A percentile compares a stretch with the other conserved stretches of the same genome.
Evolutionary conservation across 1,284 basidiomycete species (phyloP).

Genomic region (Pseudozyma pruni): DNA sequence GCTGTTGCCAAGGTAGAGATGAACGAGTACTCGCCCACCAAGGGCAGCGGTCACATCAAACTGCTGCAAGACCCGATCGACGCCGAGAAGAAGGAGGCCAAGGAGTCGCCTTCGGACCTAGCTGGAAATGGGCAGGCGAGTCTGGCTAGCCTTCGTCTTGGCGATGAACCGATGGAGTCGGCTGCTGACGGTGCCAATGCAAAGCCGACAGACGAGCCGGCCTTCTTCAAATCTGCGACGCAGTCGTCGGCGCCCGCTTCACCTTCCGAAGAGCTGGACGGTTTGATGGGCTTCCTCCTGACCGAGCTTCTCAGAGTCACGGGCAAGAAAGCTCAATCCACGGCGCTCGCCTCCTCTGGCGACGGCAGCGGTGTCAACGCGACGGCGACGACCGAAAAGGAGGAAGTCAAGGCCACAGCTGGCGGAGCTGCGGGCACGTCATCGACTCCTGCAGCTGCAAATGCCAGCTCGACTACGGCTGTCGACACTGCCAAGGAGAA

Average conservation of each 20-base stretch:
- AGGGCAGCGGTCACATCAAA: conserved; percentile 47
- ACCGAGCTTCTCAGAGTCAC: conserved; percentile 74
- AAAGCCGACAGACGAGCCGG: conserved; percentile 33
- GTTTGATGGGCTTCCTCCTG: conserved; percentile 78
- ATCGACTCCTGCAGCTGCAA: background rate
- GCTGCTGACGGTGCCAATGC: conserved; percentile 60
- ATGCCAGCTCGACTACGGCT: background rate
- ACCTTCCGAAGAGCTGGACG: conserved; percentile 70
- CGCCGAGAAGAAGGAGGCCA: conserved; percentile 3
- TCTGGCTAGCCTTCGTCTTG: conserved; percentile 45
- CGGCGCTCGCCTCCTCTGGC: background rate
- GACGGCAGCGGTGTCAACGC: background rate
- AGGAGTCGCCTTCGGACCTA: conserved; percentile 44
- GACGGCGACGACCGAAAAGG: background rate
- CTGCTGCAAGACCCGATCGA: conserved; percentile 23
- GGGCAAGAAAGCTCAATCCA: conserved; percentile 10
- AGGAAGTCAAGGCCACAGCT: background rate
- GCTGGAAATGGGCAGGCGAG: conserved; percentile 47
- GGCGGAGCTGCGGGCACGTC: background rate
- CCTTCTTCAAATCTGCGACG: conserved; percentile 27
- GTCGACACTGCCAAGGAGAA: conserved; percentile 7
- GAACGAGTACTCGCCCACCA: conserved; percentile 50
- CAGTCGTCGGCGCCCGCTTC: conserved; percentile 7
- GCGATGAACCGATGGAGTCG: conserved; percentile 77
- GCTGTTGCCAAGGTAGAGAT: conserved; percentile 56